Evolutionary conservation across 140 eudicot species (phyloP).

Genomic region (Stevia rebaudiana): DNA sequence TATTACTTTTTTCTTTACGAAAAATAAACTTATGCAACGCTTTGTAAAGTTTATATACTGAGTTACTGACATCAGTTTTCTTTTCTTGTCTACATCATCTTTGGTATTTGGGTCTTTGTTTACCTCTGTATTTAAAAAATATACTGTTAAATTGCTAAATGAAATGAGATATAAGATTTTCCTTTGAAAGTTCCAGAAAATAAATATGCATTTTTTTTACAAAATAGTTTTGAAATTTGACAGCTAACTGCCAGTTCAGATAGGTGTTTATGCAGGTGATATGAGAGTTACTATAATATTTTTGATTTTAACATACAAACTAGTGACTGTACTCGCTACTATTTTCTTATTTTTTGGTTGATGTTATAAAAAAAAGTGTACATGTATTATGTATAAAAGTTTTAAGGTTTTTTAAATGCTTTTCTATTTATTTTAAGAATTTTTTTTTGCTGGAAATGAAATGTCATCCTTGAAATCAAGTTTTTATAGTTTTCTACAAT

Average conservation of each 20-base stretch:
- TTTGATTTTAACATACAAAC: not conserved
- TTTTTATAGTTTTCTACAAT: conserved; percentile 48
- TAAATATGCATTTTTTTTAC: not conserved
- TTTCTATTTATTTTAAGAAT: conserved; percentile 12
- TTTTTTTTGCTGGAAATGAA: conserved; percentile 28
- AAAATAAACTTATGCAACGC: not conserved
- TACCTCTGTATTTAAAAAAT: not conserved
- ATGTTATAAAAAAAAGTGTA: not conserved
- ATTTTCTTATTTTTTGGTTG: not conserved
- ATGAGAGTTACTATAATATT: not conserved
- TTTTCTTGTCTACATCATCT: not conserved
- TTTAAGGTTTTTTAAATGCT: conserved; percentile 15
- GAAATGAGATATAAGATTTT: not conserved
- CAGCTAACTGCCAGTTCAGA: not conserved
- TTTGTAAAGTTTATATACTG: not conserved
- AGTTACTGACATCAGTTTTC: not conserved
- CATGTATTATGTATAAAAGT: conserved; percentile 7
- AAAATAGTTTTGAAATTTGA: not conserved
- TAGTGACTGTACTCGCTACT: not conserved
- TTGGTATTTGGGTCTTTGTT: not conserved
- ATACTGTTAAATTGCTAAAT: not conserved
- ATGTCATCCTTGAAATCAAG: conserved; percentile 33
- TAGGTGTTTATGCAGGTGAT: conserved; percentile 7
- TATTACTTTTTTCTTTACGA: not conserved
- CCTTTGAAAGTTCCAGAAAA: not conserved